Conservation (phyloP, 257 asterid genomes). For the Solanum pinnatisectum region DNA sequence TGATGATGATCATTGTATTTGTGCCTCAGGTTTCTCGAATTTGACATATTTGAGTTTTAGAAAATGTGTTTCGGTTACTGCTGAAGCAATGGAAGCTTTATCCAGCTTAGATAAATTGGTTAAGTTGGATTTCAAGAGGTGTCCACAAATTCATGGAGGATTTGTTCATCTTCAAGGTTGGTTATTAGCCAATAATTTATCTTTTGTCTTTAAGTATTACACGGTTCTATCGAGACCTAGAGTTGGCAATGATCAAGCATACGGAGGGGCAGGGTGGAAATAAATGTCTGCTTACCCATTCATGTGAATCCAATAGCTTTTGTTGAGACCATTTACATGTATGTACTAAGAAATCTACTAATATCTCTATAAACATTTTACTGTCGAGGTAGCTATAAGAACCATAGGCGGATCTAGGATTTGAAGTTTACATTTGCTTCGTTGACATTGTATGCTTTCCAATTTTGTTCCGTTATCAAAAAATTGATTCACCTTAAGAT, state of each 20-base stretch:
- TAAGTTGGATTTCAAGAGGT: conserved; percentile 82
- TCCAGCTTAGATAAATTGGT: conserved; percentile 58
- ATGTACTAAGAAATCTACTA: neutral
- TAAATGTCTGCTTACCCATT: neutral
- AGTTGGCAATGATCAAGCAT: neutral
- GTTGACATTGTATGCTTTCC: neutral
- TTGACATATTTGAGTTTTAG: conserved; percentile 59
- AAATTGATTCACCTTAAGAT: neutral
- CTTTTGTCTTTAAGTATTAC: neutral
- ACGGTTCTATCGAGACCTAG: neutral
- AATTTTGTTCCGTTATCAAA: neutral
- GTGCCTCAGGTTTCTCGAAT: conserved; percentile 50
- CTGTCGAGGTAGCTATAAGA: neutral
- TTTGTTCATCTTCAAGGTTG: conserved; percentile 72
- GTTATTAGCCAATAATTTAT: neutral
- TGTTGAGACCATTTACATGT: neutral
- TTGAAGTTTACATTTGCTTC: neutral
- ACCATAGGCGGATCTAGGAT: neutral
- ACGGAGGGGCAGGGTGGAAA: neutral
- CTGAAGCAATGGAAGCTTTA: conserved; percentile 55
- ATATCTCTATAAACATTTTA: neutral
- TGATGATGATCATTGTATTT: neutral
- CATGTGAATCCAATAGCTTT: neutral
- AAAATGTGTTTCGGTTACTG: conserved; percentile 62
- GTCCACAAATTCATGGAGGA: conserved; percentile 88